Conservation (phyloP, 257 asterid genomes). For the Solanum chmielewskii region DNA sequence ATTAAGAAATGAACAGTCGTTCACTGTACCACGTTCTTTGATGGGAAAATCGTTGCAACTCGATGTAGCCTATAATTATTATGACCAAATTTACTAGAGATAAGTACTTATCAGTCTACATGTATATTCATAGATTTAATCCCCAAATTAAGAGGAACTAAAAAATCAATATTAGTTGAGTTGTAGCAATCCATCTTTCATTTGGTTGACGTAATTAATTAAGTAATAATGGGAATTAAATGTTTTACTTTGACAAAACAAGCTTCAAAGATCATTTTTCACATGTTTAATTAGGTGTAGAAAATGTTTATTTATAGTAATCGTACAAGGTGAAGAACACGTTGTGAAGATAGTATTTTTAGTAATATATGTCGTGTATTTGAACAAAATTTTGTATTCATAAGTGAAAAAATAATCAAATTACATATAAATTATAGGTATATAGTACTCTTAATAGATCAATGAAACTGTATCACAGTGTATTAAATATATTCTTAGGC, state of each 20-base stretch:
- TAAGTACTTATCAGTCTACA: neutral
- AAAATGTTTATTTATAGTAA: neutral
- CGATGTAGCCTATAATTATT: neutral
- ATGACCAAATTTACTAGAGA: neutral
- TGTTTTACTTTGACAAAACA: neutral
- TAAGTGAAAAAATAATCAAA: neutral
- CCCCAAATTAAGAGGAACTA: neutral
- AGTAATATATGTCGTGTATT: neutral
- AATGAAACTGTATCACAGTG: no score
- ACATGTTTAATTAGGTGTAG: neutral
- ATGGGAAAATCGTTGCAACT: neutral
- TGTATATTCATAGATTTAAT: neutral
- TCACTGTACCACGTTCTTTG: neutral
- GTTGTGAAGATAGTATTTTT: neutral
- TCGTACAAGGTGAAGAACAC: neutral
- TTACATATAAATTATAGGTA: neutral
- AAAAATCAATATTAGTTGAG: neutral
- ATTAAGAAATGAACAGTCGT: accelerated
- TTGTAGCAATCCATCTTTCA: neutral
- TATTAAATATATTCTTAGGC: no score
- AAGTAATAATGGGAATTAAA: neutral
- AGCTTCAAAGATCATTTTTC: neutral
- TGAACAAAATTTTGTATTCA: neutral
- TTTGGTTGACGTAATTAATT: neutral
- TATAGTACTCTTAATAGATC: no score